Evolutionary conservation across 495 filamentous ascomycete genomes (phyloP), one percentile per base, ranked within the genome.

Genomic region (Penicillium longicatenatum): DNA sequence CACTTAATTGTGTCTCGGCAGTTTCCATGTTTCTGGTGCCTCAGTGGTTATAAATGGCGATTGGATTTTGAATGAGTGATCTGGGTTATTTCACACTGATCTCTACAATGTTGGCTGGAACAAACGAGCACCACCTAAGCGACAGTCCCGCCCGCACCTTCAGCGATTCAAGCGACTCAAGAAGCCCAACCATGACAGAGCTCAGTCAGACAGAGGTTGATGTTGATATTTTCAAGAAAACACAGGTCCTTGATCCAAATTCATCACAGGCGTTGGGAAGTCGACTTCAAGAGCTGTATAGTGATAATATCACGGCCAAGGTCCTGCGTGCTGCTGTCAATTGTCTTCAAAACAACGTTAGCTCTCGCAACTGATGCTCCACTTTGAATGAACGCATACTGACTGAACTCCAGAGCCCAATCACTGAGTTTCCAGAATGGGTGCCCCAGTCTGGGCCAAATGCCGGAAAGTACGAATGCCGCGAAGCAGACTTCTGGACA

Each of bases 401-500:
- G 31, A 24, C 45, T 48, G n/a, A n/a, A 24, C 11, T 31, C 48
- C 37, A 60, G 63, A 61, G 59, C 30, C 61, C 56, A 17, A 63
- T 56, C 19, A 66, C 50, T 9, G 41, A 39, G 6, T 75, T 62
- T 45, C 74, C 74, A 10, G 72, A 75, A 47, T 69, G 50, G 29
- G 65, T 71, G 2, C 66, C 70, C 0, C 50, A 66, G 22, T 53
- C 42, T 14, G 68, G 67, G 6, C 59, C 65, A 4, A 57, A 62
- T 29, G 46, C 42, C 26, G 64, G 60, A 9, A 49, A 50, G 16
- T 74, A 77, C 45, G 46, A 62, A n/a, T 62, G 66, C 26, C 66
- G 73, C 3, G 73, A 75, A n/a, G 62, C 66, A 2, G 64, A 73
- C 0, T 78, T 77, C 52, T 77, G 75, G 75, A 76, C 75, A 3